Evolutionary conservation across 345 rosid genomes (phyloP), one percentile per base, ranked within the genome.

Genomic region (Lumnitzera racemosa): DNA sequence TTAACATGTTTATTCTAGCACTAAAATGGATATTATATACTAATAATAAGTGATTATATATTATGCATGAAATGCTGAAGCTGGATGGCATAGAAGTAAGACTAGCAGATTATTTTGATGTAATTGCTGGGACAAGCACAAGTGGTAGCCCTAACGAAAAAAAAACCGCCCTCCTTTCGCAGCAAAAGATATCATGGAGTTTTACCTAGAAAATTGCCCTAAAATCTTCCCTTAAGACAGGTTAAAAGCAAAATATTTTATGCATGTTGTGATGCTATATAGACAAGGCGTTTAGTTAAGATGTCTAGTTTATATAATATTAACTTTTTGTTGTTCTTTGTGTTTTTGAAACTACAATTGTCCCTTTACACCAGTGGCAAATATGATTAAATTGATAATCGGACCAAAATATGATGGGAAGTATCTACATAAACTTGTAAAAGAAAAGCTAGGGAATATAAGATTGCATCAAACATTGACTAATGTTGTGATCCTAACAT

Each of bases 361-460:
- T 24, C 54, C 24, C 1, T 52, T 66, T n/a, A 64, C 74, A 51
- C 58, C 46, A 15, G 58, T 63, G 1, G 24, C 20, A 1, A 69
- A 59, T 12, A 27, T 76, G 15, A 15, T 64, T 3, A 70, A 49
- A 13, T 12, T 62, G 0, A n/a, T 77, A n/a, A 24, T 4, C 3
- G 78, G 73, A 58, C 78, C 78, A 0, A 64, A 67, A 24, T 73
- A 73, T 15, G 67, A 77, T 23, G 81, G 78, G 27, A 59, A 67
- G 36, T 67, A 60, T 51, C 51, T 77, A 12, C 78, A 61, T 20
- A 43, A 57, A n/a, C 46, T 64, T 5, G 61, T 73, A 3, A 61
- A 50, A 66, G 70, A 70, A 13, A 63, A 49, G 58, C 49, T 77
- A 10, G 75, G 78, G 9, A 56, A 70, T 12, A 36, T 3, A 43